phyloP scores from a whole-genome alignment of 2,329 filamentous ascomycete genomes.

The Fusarium proliferatum region DNA sequence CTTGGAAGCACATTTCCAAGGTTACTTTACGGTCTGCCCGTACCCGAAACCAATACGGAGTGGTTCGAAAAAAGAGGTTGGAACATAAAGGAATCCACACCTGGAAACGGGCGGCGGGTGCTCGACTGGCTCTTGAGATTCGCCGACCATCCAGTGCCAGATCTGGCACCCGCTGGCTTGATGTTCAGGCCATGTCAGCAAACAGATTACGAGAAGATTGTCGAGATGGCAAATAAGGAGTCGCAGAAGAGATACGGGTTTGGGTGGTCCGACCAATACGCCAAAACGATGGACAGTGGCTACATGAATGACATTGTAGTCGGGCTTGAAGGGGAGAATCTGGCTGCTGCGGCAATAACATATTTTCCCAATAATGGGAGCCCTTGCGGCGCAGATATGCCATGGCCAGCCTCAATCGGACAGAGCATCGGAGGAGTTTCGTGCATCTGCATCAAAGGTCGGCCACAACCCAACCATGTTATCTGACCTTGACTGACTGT shows the following conservation, averaged over 20 bases:
- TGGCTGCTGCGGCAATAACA: constrained; percentile 66
- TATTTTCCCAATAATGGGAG: constrained; percentile 62
- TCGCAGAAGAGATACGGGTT: constrained; percentile 59
- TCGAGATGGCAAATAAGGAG: constrained; percentile 62
- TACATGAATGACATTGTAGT: constrained; percentile 65
- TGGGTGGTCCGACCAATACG: constrained; percentile 71
- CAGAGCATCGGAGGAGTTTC: constrained; percentile 66
- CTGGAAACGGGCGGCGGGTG: constrained; percentile 61
- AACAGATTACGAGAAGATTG: constrained; percentile 58
- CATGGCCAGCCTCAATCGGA: constrained; percentile 65
- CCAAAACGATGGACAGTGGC: constrained; percentile 59
- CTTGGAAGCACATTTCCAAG: constrained; percentile 70
- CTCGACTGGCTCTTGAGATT: constrained; percentile 67
- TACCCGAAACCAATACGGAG: constrained; percentile 54
- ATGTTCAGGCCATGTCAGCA: constrained; percentile 58
- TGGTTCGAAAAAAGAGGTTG: constrained; percentile 68
- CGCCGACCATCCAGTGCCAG: constrained; percentile 58
- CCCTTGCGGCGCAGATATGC: constrained; percentile 61
- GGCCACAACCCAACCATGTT: constrained; percentile 42
- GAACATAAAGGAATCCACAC: constrained; percentile 56
- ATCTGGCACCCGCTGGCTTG: constrained; percentile 54
- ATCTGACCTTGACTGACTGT: constrained; percentile 12
- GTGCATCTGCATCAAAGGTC: constrained; percentile 70
- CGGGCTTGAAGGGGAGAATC: constrained; percentile 58
- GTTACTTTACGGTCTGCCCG: constrained; percentile 65